phyloP scores from a whole-genome alignment of 805 yeast genomes.

The Saccharomycopsis microspora region DNA sequence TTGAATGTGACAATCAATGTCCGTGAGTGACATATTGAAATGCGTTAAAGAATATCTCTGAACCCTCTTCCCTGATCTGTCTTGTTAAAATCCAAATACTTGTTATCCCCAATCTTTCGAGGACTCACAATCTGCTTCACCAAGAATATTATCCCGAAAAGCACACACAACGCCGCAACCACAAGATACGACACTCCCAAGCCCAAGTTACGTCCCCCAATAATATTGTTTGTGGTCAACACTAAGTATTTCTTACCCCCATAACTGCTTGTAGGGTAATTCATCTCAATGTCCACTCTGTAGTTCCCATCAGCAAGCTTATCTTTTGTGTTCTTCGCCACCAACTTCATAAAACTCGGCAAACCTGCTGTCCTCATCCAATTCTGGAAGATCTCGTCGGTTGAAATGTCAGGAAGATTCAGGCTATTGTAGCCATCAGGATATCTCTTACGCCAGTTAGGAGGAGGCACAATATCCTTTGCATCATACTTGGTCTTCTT shows the following conservation, averaged over 20 bases:
- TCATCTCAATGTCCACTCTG: constrained; percentile 51
- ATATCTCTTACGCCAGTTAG: constrained; percentile 61
- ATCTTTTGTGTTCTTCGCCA: constrained; percentile 49
- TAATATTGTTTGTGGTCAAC: constrained; percentile 66
- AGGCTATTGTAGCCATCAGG: constrained; percentile 66
- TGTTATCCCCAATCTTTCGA: constrained; percentile 60
- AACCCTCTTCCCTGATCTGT: constrained; percentile 1
- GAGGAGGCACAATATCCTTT: constrained; percentile 66
- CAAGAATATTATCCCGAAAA: constrained; percentile 66
- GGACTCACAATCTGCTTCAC: constrained; percentile 77
- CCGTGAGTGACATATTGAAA: no score
- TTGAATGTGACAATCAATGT: no score
- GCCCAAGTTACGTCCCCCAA: constrained; percentile 83
- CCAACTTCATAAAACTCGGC: constrained; percentile 54
- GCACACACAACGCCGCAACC: constrained; percentile 66
- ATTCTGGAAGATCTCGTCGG: constrained; percentile 64
- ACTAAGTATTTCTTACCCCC: constrained; percentile 87
- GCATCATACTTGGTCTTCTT: constrained; percentile 52
- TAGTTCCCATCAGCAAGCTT: constrained; percentile 51
- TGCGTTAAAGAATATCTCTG: constrained; percentile 1
- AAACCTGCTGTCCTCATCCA: constrained; percentile 84
- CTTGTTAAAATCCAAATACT: constrained; percentile 10
- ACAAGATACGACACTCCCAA: constrained; percentile 78
- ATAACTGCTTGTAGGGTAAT: constrained; percentile 72
- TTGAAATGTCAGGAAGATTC: constrained; percentile 57